Percentiles rank a stretch among this genome's conserved stretches.
Conservation (phyloP, 768 basidiomycete species). For the Leccinum aurantiacum region DNA sequence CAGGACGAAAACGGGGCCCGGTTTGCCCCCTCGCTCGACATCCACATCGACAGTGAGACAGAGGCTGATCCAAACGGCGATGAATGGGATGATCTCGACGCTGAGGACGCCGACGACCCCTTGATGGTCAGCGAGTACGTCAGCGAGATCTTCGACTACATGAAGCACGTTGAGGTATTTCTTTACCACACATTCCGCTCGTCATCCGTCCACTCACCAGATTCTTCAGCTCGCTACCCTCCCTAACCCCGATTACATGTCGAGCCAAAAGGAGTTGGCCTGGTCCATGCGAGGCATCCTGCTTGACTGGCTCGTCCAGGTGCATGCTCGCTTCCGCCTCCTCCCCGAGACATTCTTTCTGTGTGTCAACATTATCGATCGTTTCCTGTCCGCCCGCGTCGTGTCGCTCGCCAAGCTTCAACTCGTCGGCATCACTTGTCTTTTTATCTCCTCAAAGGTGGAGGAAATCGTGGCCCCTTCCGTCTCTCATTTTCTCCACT, state of each 20-base stretch:
- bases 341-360: constrained; percentile 92
- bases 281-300: constrained; percentile 91
- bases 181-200: not conserved
- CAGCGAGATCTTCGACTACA: constrained; percentile 88
- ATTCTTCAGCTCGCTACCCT: constrained; percentile 63
- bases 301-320: constrained; percentile 91
- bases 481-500: constrained; percentile 73
- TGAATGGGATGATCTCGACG: constrained; percentile 90
- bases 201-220: not conserved
- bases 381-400: constrained; percentile 67
- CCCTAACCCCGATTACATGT: constrained; percentile 85
- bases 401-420: constrained; percentile 85
- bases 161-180: constrained; percentile 79
- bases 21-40: constrained; percentile 44
- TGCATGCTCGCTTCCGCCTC: constrained; percentile 83
- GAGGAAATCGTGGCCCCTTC: constrained; percentile 92
- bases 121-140: constrained; percentile 98
- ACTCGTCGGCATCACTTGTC: constrained; percentile 83
- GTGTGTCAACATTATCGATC: constrained; percentile 80
- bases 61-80: constrained; percentile 66
- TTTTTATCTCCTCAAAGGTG: constrained; percentile 88
- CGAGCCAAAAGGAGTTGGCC: constrained; percentile 68
- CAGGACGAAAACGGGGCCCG: constrained; percentile 34
- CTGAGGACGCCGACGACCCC: constrained; percentile 90
- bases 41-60: constrained; percentile 42